Base-by-base conservation (phyloP, 2,329 filamentous ascomycete genomes). In the Orbilia oligospora region DNA sequence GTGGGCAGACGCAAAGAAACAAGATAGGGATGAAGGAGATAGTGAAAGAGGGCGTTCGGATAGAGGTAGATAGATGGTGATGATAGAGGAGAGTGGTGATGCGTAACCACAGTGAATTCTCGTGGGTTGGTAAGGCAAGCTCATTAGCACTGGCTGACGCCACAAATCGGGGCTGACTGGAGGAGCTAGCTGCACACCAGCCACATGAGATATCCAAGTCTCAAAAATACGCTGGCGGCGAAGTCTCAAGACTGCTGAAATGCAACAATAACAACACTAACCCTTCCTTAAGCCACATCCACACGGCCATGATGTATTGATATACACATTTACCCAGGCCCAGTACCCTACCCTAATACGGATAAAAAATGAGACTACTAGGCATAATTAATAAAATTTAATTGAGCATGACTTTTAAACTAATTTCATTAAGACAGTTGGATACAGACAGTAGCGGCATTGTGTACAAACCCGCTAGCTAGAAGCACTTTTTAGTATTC, bases 71-170 rank as follows among this genome's bases (percentile, higher is more conserved):
- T 30, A 44, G 27, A 49, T 44, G 72, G 30, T 51, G 33, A 30
- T 67, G 8, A 1, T 5, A 12, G 33, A 51, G 46, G 64, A 30
- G 51, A 55, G 53, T 64, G 64, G 63, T 77, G 73, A 77, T 71
- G 73, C 73, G 73, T 77, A 77, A 77, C 73, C 73, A 67, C 38
- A 67, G 68, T 67, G 67, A 64, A 63, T 71, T 77, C 61, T 77
- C 51, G 73, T 71, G 73, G 72, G 67, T 71, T 71, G 63, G 46
- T 70, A 71, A 71, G 63, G 58, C 73, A 71, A 77, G 73, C 73
- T 77, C 61, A 58, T 58, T 61, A 27, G 38, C 58, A 58, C 36
- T 41, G 18, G 51, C 58, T 8, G 8, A 30, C 65, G 61, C 73
- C 58, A 66, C 67, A 71, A 36, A 27, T 20, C 33, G 73, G 61